Conservation (phyloP, 202 grass and related monocot genomes). For the Hordeum pubiflorum region DNA sequence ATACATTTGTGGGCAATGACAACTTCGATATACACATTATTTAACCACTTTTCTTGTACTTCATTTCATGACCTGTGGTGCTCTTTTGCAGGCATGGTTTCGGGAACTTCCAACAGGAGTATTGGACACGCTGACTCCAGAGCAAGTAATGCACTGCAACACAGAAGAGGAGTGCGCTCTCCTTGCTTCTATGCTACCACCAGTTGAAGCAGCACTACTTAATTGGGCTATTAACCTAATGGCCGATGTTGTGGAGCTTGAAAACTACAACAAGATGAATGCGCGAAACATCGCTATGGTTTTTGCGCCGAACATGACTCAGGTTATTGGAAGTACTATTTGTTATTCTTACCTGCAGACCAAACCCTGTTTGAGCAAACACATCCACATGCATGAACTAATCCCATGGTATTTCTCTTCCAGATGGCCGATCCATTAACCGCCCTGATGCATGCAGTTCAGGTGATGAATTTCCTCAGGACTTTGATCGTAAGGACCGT, state of each 20-base stretch:
- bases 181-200: constrained; percentile 54
- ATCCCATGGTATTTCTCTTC: constrained; percentile 31
- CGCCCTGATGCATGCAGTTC: constrained; percentile 90
- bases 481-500: constrained; percentile 71
- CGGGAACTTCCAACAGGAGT: constrained; percentile 82
- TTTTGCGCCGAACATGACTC: constrained; percentile 98
- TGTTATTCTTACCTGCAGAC: neutral
- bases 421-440: constrained; percentile 98
- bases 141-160: constrained; percentile 92
- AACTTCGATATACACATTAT: neutral
- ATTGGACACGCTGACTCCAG: constrained; percentile 60
- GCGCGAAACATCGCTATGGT: constrained; percentile 97
- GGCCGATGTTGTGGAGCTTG: constrained; percentile 86
- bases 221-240: constrained; percentile 92
- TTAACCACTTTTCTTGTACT: neutral
- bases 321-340: constrained; percentile 39
- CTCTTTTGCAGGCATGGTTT: constrained; percentile 83
- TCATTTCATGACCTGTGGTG: neutral
- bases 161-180: constrained; percentile 76
- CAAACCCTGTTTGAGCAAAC: neutral
- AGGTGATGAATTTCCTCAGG: constrained; percentile 96
- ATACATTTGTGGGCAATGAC: neutral
- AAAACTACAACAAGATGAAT: constrained; percentile 94
- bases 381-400: neutral
- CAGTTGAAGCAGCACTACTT: constrained; percentile 76